Base-by-base conservation (phyloP, 2,329 filamentous ascomycete genomes). In the Botryosphaeria dothidea region DNA sequence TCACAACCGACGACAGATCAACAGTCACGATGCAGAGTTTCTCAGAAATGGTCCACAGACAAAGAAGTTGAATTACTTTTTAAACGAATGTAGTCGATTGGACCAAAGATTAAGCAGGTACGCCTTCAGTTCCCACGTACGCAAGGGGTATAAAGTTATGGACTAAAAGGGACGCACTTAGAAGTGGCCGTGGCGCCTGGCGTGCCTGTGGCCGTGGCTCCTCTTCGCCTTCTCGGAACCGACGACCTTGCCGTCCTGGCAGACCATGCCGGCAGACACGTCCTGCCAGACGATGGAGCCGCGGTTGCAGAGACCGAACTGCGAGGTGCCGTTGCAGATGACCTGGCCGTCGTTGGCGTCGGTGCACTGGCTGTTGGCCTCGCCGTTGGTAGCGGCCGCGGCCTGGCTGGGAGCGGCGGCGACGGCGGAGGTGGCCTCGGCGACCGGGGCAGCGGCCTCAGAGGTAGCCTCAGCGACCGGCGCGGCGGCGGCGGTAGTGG, bases 261-360 rank as follows among this genome's bases (percentile, higher is more conserved):
- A 83, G 1, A 73, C 74, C 1, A 80, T 83, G 19, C 81, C 81
- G 9, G 77, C 69, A 3, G 81, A 78, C 17, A 82, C 58, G 38
- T 38, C 48, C 67, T 74, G 72, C 66, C 68, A 75, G 11, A 71
- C 68, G 17, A 81, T 75, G 3, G 70, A 66, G 65, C 80, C 80
- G 57, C 77, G 71, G 69, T 80, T 77, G 74, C 79, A 81, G 58
- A 82, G 71, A 38, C 79, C 80, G 58, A 80, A 83, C 65, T 79
- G 70, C 11, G 64, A 70, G 9, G 72, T 38, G 48, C 78, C 77
- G 60, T 79, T 79, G 61, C 61, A 64, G 25, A 64, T 27, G 25
- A 64, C 48, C 61, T 64, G 61, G 25, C 61, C 61, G 38, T 64
- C 51, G 61, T 46, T 64, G 27, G 25, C 25, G 25, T 38, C 23